Base-by-base conservation (phyloP, 1,139 yeast species). In the Blastobotrys niveus region DNA sequence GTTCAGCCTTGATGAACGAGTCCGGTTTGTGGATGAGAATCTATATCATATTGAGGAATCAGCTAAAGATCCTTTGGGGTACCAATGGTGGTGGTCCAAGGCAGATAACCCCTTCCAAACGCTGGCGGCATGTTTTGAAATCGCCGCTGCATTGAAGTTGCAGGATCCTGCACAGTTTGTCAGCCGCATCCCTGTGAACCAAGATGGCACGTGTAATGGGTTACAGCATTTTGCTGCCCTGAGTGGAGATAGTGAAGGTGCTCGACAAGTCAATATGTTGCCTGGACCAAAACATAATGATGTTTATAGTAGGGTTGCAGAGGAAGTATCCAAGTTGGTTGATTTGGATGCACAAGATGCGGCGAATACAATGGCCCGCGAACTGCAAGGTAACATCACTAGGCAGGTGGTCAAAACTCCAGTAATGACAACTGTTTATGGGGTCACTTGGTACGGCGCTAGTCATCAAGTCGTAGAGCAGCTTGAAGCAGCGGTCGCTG, bases 71-170 rank as follows among this genome's bases (percentile, higher is more conserved):
- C 98, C 98, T 4, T 66, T 77, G 19, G 67, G 59, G 40, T 73
- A 73, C 17, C 72, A 72, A 17, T 63, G 71, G 36, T 84, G 95
- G 87, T 91, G 98, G 98, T 70, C 68, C 51, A 63, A 69, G 43
- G 96, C 94, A 1, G 96, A 89, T 54, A 83, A 87, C 55, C 97
- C 98, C 35, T 91, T 96, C 95, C 98, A 91, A 65, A 84, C 88
- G 17, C 71, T 91, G 48, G 85, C 95, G 12, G 82, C 88, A 3
- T 86, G 95, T 58, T 75, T 81, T 56, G 98, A 91, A 62, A 65
- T 91, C 45, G 66, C 72, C 29, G 82, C 79, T 46, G 97, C 97
- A 1, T 65, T 76, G 55, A 72, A 79, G 49, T 67, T 80, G 48
- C 77, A 73, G 5, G 86, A 87, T 54, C 97, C 97, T 1, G 74